Percentiles rank a stretch among this genome's conserved stretches.
These are phyloP conservation scores for Chrysanthemum lavandulifolium DNA, from an alignment of 129 eudicot genomes.

Conservation along the genomic window DNA sequence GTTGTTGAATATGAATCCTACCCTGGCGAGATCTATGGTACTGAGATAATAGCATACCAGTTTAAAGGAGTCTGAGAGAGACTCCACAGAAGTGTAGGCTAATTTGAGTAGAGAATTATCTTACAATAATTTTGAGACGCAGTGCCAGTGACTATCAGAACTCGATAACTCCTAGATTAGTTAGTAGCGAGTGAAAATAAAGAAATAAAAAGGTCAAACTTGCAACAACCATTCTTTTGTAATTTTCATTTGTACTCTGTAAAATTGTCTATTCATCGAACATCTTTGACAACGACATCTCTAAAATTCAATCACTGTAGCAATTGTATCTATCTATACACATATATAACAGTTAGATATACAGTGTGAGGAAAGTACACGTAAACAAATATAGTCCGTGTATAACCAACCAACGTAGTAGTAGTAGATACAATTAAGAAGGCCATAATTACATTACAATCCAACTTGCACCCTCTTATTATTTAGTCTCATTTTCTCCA, in stretches of 20 bases:
- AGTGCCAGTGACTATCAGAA: no score
- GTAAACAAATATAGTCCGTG: slow-evolving; percentile 66
- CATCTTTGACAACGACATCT: slow-evolving; percentile 29
- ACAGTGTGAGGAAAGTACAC: slow-evolving; percentile 24
- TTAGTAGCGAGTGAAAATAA: no score
- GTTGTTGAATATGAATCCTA: not conserved
- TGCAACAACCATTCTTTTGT: no score
- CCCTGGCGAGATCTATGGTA: not conserved
- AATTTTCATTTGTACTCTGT: no score
- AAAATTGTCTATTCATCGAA: not conserved
- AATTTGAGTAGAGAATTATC: no score
- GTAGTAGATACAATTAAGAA: slow-evolving; percentile 2
- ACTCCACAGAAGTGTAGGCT: no score
- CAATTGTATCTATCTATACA: not conserved
- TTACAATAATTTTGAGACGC: no score
- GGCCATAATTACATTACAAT: slow-evolving; percentile 13
- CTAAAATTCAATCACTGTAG: slow-evolving; percentile 12
- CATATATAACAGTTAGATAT: no score
- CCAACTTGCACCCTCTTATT: not conserved
- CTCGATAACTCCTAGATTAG: no score
- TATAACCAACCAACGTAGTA: slow-evolving; percentile 26
- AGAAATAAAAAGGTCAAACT: no score
- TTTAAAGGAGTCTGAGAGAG: no score
- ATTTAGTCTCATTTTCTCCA: not conserved
- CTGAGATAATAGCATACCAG: no score